phyloP scores from a whole-genome alignment of 2,329 filamentous ascomycete species.

The Fusarium veterinarium region DNA sequence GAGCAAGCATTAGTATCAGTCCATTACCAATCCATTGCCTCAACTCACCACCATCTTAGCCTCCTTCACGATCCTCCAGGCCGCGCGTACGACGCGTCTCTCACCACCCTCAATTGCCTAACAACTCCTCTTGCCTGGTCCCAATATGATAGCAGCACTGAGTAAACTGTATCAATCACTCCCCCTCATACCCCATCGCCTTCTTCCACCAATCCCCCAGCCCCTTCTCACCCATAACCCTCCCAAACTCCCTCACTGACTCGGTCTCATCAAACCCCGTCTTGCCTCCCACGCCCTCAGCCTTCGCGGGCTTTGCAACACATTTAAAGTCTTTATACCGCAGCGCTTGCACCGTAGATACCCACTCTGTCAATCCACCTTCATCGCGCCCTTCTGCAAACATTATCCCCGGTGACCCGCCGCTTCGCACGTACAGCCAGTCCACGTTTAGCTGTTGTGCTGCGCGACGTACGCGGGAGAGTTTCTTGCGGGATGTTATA shows the following conservation, averaged over 20 bases:
- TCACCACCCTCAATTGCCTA: background rate
- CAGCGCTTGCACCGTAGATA: conserved; percentile 70
- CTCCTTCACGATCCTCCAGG: background rate
- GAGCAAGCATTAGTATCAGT: background rate
- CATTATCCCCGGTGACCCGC: conserved; percentile 80
- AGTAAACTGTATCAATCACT: background rate
- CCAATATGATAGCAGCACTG: too few relatives aligned
- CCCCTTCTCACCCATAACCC: conserved; percentile 68
- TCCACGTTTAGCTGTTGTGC: conserved; percentile 70
- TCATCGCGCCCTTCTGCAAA: conserved; percentile 74
- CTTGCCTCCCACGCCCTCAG: background rate
- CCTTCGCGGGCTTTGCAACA: conserved; percentile 54
- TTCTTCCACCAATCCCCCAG: conserved; percentile 74
- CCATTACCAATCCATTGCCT: background rate
- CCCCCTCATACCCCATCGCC: conserved; percentile 68
- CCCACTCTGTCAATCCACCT: conserved; percentile 69
- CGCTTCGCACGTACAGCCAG: conserved; percentile 71
- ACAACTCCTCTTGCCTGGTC: background rate
- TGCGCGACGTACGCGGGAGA: conserved; percentile 68
- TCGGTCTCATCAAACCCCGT: conserved; percentile 66
- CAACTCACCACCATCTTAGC: background rate
- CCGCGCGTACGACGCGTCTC: conserved; percentile 29
- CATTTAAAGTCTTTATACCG: conserved; percentile 81
- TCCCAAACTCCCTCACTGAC: conserved; percentile 73
- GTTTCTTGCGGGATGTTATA: conserved; percentile 83